Evolutionary conservation across 768 basidiomycete genomes (phyloP), one percentile per base, ranked within the genome.

Genomic region (Lyophyllum semitale): DNA sequence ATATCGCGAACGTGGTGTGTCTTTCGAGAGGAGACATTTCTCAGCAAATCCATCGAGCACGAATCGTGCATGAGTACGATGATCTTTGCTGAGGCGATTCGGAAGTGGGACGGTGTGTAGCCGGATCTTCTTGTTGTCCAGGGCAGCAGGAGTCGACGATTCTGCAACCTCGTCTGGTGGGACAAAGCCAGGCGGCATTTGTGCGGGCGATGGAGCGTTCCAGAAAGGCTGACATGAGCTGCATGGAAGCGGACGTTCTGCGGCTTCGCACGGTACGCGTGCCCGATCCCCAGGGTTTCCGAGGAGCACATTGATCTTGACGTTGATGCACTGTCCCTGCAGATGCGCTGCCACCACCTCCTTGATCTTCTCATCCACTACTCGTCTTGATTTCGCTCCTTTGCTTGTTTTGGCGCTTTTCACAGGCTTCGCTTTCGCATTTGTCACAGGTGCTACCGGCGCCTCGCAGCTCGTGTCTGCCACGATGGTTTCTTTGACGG

Each of bases 391-490:
- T 27, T 48, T 54, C 46, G 17, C 35, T 33, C 29, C 43, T n/a
- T 8, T n/a, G n/a, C n/a, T n/a, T n/a, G n/a, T n/a, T n/a, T n/a
- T n/a, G n/a, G n/a, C n/a, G n/a, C n/a, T n/a, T n/a, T n/a, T n/a
- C n/a, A n/a, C n/a, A n/a, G n/a, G n/a, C n/a, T n/a, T n/a, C n/a
- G n/a, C n/a, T n/a, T n/a, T n/a, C n/a, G n/a, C n/a, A n/a, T n/a
- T n/a, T n/a, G n/a, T n/a, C n/a, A n/a, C n/a, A n/a, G n/a, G n/a
- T n/a, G n/a, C n/a, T n/a, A n/a, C n/a, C n/a, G n/a, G 35, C 60
- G 53, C 30, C 61, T 48, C 9, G 59, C 62, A 11, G 59, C 53
- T 8, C 51, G 57, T n/a, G 7, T 59, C 59, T 33, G 60, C 60
- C 41, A 60, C 47, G 9, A 40, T 18, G 37, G 20, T 20, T n/a